Evolutionary conservation across 345 rosid genomes (phyloP).

Genomic region (Euphorbia tirucalli): DNA sequence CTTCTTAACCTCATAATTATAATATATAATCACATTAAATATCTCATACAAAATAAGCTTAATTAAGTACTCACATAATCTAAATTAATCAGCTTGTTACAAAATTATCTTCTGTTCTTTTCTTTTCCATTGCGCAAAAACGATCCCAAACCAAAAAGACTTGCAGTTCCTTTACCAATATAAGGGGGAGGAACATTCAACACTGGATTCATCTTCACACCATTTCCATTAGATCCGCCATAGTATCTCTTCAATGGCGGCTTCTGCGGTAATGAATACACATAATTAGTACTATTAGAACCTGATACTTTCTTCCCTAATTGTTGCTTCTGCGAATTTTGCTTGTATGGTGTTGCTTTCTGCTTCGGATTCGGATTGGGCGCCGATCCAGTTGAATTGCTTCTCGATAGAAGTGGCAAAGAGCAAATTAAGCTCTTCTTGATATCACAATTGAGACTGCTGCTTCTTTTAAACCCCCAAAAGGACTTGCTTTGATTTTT

Average conservation of each 20-base stretch:
- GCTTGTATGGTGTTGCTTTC: constrained; percentile 32
- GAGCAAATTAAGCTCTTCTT: constrained; percentile 55
- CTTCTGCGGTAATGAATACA: constrained; percentile 44
- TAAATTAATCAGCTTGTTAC: not conserved
- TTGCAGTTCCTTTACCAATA: constrained; percentile 46
- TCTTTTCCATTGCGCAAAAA: constrained; percentile 53
- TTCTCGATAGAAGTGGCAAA: constrained; percentile 58
- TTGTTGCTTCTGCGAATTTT: constrained; percentile 34
- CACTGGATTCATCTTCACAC: constrained; percentile 53
- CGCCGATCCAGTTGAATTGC: constrained; percentile 68
- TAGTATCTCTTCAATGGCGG: constrained; percentile 42
- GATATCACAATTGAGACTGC: constrained; percentile 56
- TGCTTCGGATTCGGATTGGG: constrained; percentile 30
- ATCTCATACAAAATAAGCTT: not conserved
- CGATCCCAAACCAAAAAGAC: constrained; percentile 57
- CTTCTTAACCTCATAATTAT: not conserved
- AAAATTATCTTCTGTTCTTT: constrained; percentile 41
- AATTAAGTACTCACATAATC: too few species aligned
- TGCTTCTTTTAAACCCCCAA: constrained; percentile 80
- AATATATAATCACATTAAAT: not conserved
- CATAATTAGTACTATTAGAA: constrained; percentile 22
- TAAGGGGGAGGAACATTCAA: constrained; percentile 61
- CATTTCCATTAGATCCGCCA: constrained; percentile 40
- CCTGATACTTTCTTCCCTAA: constrained; percentile 22
- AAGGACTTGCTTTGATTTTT: constrained; percentile 49